These are phyloP conservation scores for Handroanthus guayacan DNA, from an alignment of 257 asterid species.

Conservation along the genomic window DNA sequence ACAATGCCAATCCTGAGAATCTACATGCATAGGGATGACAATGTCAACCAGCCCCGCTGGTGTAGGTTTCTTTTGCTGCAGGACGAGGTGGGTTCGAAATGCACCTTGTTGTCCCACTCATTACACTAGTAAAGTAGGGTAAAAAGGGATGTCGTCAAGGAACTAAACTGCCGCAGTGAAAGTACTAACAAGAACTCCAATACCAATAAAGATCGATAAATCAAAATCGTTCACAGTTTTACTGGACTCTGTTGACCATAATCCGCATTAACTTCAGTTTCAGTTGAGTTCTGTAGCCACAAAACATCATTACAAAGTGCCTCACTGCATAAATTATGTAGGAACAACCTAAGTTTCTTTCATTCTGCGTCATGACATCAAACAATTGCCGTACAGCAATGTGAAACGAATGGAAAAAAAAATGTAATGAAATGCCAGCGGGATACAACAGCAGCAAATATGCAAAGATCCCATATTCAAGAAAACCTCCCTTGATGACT, in stretches of 20 bases:
- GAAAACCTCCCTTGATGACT: constrained; percentile 3
- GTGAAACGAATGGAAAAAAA: constrained; percentile 22
- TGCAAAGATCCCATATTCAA: background rate
- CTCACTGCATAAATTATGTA: background rate
- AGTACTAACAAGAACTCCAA: background rate
- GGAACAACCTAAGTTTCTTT: background rate
- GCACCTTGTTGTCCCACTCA: no score
- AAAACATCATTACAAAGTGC: background rate
- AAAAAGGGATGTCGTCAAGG: no score
- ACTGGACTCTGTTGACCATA: background rate
- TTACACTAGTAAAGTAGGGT: no score
- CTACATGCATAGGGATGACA: no score
- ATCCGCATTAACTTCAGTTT: background rate
- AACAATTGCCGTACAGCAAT: background rate
- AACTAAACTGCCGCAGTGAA: no score
- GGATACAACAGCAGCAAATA: constrained; percentile 5
- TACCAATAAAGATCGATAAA: background rate
- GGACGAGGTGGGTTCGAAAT: no score
- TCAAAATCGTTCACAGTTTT: background rate
- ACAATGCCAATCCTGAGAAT: no score
- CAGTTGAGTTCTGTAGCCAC: background rate
- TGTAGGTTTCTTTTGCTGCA: no score
- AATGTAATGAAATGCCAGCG: constrained; percentile 16
- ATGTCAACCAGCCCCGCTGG: no score
- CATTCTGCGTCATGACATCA: background rate